These are phyloP conservation scores for Metschnikowia vanudenii DNA, from an alignment of 805 yeast genomes.

Conservation along the genomic window DNA sequence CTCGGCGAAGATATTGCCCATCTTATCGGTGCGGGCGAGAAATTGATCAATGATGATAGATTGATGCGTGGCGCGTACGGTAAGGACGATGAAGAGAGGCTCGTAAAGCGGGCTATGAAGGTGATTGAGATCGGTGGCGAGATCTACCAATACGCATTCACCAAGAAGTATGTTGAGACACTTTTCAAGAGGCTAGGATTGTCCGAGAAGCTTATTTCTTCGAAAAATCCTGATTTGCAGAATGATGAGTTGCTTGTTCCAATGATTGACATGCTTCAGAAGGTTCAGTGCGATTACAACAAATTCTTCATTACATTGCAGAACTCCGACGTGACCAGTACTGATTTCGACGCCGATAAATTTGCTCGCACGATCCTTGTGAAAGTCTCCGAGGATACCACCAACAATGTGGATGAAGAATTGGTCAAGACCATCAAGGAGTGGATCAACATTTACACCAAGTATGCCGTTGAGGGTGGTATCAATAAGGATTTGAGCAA, in stretches of 20 bases:
- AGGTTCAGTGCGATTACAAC: slow-evolving; percentile 73
- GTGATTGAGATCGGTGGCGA: slow-evolving; percentile 64
- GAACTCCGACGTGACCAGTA: slow-evolving; percentile 32
- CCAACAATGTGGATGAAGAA: slow-evolving; percentile 34
- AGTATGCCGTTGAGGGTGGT: slow-evolving; percentile 36
- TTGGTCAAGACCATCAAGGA: slow-evolving; percentile 38
- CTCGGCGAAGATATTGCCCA: slow-evolving; percentile 83
- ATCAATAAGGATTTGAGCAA: slow-evolving; percentile 44
- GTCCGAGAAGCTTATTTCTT: slow-evolving; percentile 33
- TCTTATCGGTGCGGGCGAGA: slow-evolving; percentile 69
- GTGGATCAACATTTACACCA: slow-evolving; percentile 55
- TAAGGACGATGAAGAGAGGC: slow-evolving; percentile 49
- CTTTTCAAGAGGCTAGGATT: slow-evolving; percentile 74
- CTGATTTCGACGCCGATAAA: slow-evolving; percentile 12
- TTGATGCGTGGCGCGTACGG: slow-evolving; percentile 25
- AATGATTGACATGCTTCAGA: slow-evolving; percentile 57
- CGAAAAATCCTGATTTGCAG: slow-evolving; percentile 35
- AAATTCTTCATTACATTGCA: slow-evolving; percentile 71
- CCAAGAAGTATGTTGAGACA: slow-evolving; percentile 52
- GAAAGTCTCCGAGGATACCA: slow-evolving; percentile 18
- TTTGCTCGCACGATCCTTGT: slow-evolving; percentile 24
- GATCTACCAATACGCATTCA: slow-evolving; percentile 62
- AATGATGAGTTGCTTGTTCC: slow-evolving; percentile 52
- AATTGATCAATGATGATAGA: slow-evolving; percentile 40
- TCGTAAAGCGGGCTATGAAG: slow-evolving; percentile 60